These are phyloP conservation scores for Trematosphaeria pertusa DNA, from an alignment of 2,329 filamentous ascomycete species.

Conservation along the genomic window DNA sequence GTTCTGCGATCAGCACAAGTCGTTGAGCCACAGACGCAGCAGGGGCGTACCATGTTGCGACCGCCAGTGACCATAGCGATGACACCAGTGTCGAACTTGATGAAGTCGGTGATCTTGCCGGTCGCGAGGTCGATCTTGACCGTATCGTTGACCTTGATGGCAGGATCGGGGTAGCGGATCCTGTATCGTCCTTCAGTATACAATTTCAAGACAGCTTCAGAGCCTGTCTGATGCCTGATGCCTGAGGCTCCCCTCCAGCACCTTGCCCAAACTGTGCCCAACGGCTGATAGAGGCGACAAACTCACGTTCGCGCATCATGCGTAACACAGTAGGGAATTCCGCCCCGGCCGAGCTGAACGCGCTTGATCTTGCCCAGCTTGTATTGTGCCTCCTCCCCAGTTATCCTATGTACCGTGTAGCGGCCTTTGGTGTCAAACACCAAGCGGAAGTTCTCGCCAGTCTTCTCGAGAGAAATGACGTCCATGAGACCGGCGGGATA, in stretches of 20 bases:
- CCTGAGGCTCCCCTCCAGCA: slow-evolving; percentile 40
- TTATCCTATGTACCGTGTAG: slow-evolving; percentile 99
- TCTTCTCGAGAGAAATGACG: slow-evolving; percentile 99
- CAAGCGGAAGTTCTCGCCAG: slow-evolving; percentile 99
- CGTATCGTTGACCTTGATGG: slow-evolving; percentile 99
- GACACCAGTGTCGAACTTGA: slow-evolving; percentile 98
- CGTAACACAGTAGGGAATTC: slow-evolving; percentile 99
- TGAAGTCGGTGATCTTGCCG: slow-evolving; percentile 97
- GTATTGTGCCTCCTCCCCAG: slow-evolving; percentile 98
- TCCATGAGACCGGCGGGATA: slow-evolving; percentile 99
- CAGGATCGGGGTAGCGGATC: slow-evolving; percentile 98
- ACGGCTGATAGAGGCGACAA: slow-evolving; percentile 99
- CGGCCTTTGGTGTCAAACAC: slow-evolving; percentile 99
- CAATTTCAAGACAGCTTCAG: slow-evolving; percentile 68
- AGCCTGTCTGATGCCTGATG: slow-evolving; percentile 99
- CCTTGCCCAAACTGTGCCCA: slow-evolving; percentile 67
- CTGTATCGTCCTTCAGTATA: slow-evolving; percentile 64
- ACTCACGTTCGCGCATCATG: slow-evolving; percentile 99
- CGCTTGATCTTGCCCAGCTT: slow-evolving; percentile 99
- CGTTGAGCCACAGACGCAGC: background rate
- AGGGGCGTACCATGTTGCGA: slow-evolving; percentile 80
- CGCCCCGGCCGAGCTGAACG: slow-evolving; percentile 98
- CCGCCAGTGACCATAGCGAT: slow-evolving; percentile 99
- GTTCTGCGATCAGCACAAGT: slow-evolving; percentile 3
- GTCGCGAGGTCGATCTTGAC: slow-evolving; percentile 98